Conservation (phyloP, 768 basidiomycete genomes). For the Boletus tylopilopsis region DNA sequence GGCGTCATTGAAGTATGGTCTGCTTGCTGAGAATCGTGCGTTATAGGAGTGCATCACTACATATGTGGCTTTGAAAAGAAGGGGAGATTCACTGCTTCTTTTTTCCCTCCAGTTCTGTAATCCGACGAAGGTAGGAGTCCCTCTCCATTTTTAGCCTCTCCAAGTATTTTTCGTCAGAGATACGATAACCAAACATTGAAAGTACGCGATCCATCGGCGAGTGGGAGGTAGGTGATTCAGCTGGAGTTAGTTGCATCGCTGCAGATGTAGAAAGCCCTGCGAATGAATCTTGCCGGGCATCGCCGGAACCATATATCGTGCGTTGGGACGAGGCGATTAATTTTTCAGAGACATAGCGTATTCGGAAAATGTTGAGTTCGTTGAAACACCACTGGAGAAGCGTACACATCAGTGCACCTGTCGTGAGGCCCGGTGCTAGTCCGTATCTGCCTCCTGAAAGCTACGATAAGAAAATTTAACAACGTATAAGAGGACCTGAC, state of each 20-base stretch:
- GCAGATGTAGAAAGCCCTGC: conserved; percentile 1
- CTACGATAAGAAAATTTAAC: conserved; percentile 4
- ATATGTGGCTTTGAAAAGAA: background rate
- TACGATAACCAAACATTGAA: conserved; percentile 31
- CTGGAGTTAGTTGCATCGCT: conserved; percentile 15
- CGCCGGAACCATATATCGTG: background rate
- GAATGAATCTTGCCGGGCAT: background rate
- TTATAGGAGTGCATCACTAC: background rate
- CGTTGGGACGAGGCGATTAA: background rate
- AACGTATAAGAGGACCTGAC: background rate
- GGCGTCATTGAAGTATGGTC: conserved; percentile 66
- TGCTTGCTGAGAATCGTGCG: conserved; percentile 3
- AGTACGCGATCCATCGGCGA: conserved; percentile 38
- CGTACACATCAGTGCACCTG: conserved; percentile 55
- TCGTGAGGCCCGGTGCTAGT: conserved; percentile 55
- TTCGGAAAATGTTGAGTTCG: conserved; percentile 56
- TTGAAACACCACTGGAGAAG: conserved; percentile 69
- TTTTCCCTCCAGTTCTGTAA: conserved; percentile 51
- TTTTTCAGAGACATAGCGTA: conserved; percentile 49
- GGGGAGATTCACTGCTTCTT: conserved; percentile 18
- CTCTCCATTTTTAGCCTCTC: conserved; percentile 53
- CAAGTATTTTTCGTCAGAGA: conserved; percentile 76
- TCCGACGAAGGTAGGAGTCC: conserved; percentile 50
- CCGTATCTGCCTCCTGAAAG: conserved; percentile 57
- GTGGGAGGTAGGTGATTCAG: background rate